A percentile compares a stretch with the other conserved stretches of the same genome.
Evolutionary conservation across 176 grass and related monocot species (phyloP).

Genomic region (Hyparrhenia diplandra): DNA sequence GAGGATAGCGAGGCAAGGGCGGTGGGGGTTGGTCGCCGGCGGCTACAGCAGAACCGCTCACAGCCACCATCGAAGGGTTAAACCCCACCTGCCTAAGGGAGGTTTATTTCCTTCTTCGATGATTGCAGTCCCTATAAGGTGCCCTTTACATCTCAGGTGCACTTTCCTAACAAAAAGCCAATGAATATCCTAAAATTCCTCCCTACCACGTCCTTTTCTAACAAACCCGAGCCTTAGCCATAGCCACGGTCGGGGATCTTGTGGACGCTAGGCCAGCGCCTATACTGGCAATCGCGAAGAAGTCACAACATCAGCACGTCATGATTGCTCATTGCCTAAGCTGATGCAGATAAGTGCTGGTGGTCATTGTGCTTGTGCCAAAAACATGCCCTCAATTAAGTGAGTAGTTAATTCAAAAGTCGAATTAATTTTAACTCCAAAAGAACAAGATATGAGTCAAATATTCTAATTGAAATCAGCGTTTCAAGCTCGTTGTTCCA

Average conservation of each 20-base stretch:
- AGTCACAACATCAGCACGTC: background rate
- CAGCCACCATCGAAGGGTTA: background rate
- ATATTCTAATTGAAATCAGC: slow-evolving; percentile 21
- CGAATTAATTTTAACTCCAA: background rate
- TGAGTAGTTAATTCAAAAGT: slow-evolving; percentile 1
- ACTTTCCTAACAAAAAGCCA: too few relatives aligned
- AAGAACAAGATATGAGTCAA: slow-evolving; percentile 2
- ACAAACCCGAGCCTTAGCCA: too few relatives aligned
- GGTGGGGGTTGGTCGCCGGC: background rate
- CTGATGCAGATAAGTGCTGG: background rate
- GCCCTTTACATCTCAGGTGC: too few relatives aligned
- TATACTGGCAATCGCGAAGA: too few relatives aligned
- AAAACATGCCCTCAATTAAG: background rate
- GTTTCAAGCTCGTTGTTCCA: slow-evolving; percentile 14
- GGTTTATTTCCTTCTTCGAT: background rate
- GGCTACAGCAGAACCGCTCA: background rate
- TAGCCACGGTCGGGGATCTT: too few relatives aligned
- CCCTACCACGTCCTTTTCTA: too few relatives aligned
- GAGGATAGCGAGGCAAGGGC: background rate
- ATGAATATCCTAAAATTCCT: too few relatives aligned
- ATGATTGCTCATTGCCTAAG: background rate
- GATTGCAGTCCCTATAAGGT: background rate
- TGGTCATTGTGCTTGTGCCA: background rate
- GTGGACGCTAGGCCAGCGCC: too few relatives aligned
- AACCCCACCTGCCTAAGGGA: background rate